Conservation (phyloP, 768 basidiomycete species). For the Leccinum disarticulatum region DNA sequence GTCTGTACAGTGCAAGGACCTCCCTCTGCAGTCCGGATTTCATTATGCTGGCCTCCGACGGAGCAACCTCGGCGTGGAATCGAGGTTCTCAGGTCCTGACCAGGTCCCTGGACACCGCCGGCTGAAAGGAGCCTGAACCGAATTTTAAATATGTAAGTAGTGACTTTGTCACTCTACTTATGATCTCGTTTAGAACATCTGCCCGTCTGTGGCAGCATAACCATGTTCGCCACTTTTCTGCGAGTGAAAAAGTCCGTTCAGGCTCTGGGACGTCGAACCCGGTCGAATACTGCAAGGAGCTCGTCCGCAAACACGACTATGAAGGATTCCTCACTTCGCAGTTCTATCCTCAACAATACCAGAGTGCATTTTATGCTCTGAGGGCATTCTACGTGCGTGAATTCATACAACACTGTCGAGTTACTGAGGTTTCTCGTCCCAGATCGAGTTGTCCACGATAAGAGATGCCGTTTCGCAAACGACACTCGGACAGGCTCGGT, state of each 20-base stretch:
- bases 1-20: conserved; percentile 52
- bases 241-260: conserved; percentile 5
- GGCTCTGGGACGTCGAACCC: conserved; percentile 39
- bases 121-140: conserved; percentile 6
- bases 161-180: conserved; percentile 2
- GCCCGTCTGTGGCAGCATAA: conserved; percentile 12
- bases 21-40: conserved; percentile 54
- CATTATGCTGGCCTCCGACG: conserved; percentile 3
- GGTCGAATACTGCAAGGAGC: conserved; percentile 62
- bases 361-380: conserved; percentile 71
- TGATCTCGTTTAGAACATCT: conserved; percentile 19
- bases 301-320: conserved; percentile 80
- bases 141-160: conserved; percentile 1
- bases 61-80: not conserved
- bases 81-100: conserved; percentile 8
- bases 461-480: conserved; percentile 75
- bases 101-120: conserved; percentile 24
- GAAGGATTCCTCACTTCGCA: conserved; percentile 72
- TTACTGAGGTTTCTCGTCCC: conserved; percentile 11
- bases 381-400: conserved; percentile 80
- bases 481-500: conserved; percentile 76
- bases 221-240: conserved; percentile 15
- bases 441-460: conserved; percentile 77
- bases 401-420: not conserved
- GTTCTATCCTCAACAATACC: conserved; percentile 66